Percentiles rank a stretch among this genome's conserved stretches.
Conservation (phyloP, 2,329 filamentous ascomycete species). For the Orbilia brochopaga region DNA sequence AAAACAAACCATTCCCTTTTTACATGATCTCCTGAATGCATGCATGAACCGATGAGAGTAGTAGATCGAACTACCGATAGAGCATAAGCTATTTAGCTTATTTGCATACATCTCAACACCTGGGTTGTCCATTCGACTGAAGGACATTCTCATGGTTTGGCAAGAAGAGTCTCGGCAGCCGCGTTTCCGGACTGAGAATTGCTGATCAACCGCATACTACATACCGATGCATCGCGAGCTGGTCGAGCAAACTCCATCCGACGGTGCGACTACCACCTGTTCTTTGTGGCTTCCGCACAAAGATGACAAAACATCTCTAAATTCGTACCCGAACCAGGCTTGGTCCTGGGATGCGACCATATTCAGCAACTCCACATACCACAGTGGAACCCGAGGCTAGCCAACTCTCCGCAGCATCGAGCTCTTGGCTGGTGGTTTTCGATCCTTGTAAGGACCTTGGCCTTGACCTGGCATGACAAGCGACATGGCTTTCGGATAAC, state of each 20-base stretch:
- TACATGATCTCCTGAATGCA: constrained; percentile 11
- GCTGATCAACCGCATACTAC: not conserved
- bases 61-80: constrained; percentile 27
- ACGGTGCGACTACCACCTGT: constrained; percentile 11
- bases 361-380: not conserved
- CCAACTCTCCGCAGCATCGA: not conserved
- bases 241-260: not conserved
- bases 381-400: not conserved
- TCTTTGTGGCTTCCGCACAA: constrained; percentile 11
- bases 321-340: constrained; percentile 8
- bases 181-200: not conserved
- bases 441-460: not conserved
- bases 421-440: not conserved
- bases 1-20: constrained; percentile 24
- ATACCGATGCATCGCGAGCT: not conserved
- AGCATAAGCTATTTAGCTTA: not conserved
- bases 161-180: not conserved
- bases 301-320: constrained; percentile 45
- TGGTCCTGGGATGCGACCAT: not conserved
- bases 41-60: constrained; percentile 30
- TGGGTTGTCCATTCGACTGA: not conserved
- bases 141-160: not conserved
- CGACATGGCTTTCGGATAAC: constrained; percentile 17
- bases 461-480: constrained; percentile 16
- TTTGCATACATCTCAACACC: not conserved